Evolutionary conservation across 768 basidiomycete genomes (phyloP).

Genomic region (Gyrodon lividus): DNA sequence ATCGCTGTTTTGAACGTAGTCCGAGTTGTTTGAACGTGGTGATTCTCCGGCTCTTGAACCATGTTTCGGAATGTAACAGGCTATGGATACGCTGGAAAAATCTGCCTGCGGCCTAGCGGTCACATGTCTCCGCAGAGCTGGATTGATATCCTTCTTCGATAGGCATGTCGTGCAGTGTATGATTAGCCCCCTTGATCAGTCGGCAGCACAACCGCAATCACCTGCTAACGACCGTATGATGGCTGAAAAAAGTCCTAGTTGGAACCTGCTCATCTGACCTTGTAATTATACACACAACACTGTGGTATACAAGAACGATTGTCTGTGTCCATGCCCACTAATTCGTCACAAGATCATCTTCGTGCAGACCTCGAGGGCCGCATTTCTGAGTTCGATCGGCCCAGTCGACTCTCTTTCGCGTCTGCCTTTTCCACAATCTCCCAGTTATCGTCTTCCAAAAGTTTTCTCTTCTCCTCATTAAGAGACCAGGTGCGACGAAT

Average conservation of each 20-base stretch:
- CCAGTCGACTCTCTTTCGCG: constrained; percentile 1
- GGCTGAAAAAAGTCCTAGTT: background rate
- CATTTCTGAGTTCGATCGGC: constrained; percentile 28
- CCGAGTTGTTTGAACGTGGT: background rate
- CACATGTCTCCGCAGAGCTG: too few relatives aligned
- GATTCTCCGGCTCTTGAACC: too few relatives aligned
- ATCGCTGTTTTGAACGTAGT: too few relatives aligned
- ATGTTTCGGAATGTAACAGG: too few relatives aligned
- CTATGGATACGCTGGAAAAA: too few relatives aligned
- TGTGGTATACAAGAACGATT: background rate
- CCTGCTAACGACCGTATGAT: background rate
- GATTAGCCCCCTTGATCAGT: too few relatives aligned
- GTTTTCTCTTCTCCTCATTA: constrained; percentile 16
- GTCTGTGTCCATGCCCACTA: background rate
- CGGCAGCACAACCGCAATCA: too few relatives aligned
- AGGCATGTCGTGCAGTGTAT: too few relatives aligned
- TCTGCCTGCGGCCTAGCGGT: too few relatives aligned
- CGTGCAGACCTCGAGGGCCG: constrained; percentile 18
- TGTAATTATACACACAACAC: background rate
- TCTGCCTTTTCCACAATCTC: constrained; percentile 16
- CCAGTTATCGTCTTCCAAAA: constrained; percentile 22
- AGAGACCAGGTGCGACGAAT: constrained; percentile 13
- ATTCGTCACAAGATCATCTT: constrained; percentile 7
- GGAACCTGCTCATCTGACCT: too few relatives aligned
- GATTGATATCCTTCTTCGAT: too few relatives aligned